Conservation (phyloP, 2,329 filamentous ascomycete genomes). For the Helotiales sp. region DNA sequence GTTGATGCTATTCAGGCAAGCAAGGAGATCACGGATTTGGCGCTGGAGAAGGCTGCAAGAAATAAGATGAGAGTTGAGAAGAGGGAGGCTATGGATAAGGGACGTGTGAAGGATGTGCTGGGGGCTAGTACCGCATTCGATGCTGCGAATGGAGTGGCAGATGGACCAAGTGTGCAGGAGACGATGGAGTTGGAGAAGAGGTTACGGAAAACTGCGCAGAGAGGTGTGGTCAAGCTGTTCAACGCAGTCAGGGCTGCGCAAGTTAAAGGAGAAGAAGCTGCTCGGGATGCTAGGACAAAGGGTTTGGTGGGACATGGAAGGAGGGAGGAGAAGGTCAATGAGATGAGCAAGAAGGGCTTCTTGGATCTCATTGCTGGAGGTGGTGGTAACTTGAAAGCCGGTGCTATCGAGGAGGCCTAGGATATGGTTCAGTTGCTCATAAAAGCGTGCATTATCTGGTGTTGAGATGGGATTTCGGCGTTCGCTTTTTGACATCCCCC, state of each 20-base stretch:
- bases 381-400: constrained; percentile 63
- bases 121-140: constrained; percentile 60
- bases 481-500: constrained; percentile 23
- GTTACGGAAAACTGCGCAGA: constrained; percentile 85
- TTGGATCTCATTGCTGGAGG: constrained; percentile 81
- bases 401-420: constrained; percentile 50
- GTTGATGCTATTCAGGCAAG: constrained; percentile 74
- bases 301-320: constrained; percentile 79
- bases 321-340: constrained; percentile 85
- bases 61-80: constrained; percentile 81
- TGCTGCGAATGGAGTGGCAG: constrained; percentile 49
- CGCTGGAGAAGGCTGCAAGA: constrained; percentile 81
- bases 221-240: constrained; percentile 94
- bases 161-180: constrained; percentile 55
- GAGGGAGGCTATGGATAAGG: constrained; percentile 79
- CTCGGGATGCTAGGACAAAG: constrained; percentile 69
- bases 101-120: constrained; percentile 85
- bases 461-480: constrained; percentile 36
- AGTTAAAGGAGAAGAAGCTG: constrained; percentile 81
- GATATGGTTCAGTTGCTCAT: not conserved
- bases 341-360: constrained; percentile 98
- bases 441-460: constrained; percentile 24
- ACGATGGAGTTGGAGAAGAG: constrained; percentile 75
- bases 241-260: constrained; percentile 94
- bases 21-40: constrained; percentile 73